Evolutionary conservation across 2,329 filamentous ascomycete genomes (phyloP).

Genomic region (Trichoderma sp.): DNA sequence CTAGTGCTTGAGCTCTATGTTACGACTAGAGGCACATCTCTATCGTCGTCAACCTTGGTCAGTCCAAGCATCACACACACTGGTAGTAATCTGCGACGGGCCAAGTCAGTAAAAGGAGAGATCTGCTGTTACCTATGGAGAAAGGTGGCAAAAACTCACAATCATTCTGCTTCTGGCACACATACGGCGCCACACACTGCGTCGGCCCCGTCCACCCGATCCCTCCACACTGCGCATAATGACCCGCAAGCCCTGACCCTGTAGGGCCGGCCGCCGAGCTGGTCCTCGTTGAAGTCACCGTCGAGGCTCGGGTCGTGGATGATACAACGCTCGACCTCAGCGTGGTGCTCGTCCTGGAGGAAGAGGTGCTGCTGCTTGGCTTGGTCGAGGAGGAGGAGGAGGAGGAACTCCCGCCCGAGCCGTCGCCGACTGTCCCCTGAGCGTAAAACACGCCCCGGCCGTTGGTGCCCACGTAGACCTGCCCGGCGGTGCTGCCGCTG

Average conservation of each 20-base stretch:
- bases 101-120: neutral
- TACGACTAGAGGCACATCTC: no score
- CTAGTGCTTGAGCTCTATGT: no score
- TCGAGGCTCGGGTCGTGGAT: neutral
- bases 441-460: constrained; percentile 19
- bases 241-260: constrained; percentile 7
- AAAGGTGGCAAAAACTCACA: neutral
- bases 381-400: constrained; percentile 2
- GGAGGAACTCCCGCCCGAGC: constrained; percentile 2
- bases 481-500: constrained; percentile 10
- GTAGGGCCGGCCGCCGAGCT: neutral
- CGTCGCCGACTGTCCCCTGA: constrained; percentile 14
- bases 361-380: constrained; percentile 2
- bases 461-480: constrained; percentile 21
- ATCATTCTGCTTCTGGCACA: constrained; percentile 15
- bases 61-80: neutral
- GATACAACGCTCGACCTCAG: neutral
- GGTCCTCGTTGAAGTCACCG: constrained; percentile 4
- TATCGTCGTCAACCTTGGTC: no score
- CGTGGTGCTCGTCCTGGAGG: no score
- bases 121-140: neutral
- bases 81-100: neutral
- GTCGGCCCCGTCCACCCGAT: constrained; percentile 19
- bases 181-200: constrained; percentile 13
- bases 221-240: constrained; percentile 19